Percentiles rank a stretch among this genome's conserved stretches.
These are phyloP conservation scores for Silene coronaria DNA, from an alignment of 179 eudicot genomes.

Conservation along the genomic window DNA sequence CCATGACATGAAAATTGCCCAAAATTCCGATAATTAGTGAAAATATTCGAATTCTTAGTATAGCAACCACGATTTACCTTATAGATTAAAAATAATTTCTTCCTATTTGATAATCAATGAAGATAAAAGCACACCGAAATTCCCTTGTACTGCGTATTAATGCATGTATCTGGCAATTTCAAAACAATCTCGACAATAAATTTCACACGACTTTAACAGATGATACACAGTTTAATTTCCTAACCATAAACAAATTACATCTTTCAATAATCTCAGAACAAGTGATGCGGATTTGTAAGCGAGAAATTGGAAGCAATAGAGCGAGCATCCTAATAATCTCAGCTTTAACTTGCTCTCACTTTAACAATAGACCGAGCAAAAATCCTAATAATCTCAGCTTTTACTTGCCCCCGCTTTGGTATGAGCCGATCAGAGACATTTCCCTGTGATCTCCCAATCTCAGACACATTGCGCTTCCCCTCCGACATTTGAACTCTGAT, in stretches of 20 bases:
- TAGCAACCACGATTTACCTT: too few relatives aligned
- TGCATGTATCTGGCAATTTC: not conserved
- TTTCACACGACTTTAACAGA: not conserved
- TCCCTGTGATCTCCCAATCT: conserved; percentile 1
- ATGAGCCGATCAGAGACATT: conserved; percentile 16
- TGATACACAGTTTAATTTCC: not conserved
- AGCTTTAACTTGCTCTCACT: conserved; percentile 36
- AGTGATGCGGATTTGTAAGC: conserved; percentile 6
- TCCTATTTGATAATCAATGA: not conserved
- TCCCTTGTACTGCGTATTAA: not conserved
- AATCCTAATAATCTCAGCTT: conserved; percentile 27
- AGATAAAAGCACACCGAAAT: not conserved
- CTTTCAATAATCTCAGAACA: not conserved
- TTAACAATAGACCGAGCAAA: conserved; percentile 29
- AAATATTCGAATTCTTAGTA: too few relatives aligned
- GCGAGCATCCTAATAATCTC: conserved; percentile 19
- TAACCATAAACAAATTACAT: not conserved
- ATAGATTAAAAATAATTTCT: too few relatives aligned
- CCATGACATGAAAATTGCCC: too few relatives aligned
- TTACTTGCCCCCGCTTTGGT: conserved; percentile 36
- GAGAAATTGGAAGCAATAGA: conserved; percentile 18
- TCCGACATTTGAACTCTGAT: conserved; percentile 8
- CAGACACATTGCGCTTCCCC: not conserved
- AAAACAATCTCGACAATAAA: not conserved
- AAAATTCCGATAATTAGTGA: too few relatives aligned